Evolutionary conservation across 2,329 filamentous ascomycete genomes (phyloP), one percentile per base, ranked within the genome.

Genomic region (Ilyonectria robusta): DNA sequence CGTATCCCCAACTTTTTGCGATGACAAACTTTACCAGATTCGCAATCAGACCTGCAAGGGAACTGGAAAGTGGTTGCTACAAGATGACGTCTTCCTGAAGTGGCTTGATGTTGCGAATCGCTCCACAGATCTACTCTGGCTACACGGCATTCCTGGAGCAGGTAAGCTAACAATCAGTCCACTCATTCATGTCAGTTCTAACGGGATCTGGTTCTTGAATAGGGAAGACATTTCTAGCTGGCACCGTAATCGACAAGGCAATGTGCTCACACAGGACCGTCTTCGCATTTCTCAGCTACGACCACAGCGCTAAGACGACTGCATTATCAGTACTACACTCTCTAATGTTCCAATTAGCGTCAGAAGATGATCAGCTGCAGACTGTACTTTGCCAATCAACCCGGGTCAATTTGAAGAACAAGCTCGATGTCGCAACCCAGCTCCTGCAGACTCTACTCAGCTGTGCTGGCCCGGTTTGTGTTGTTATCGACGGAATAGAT

Each of bases 401-500:
- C 26, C 26, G 26, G 1, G 26, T 6, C 26, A 26, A 26, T 26
- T 33, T 63, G 17, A 50, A 50, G 26, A 33, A n/a, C 37, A 31
- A 48, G 9, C 5, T 60, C 6, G 9, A 48, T 51, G 35, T 50
- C 13, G 47, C 47, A 13, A 37, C 7, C 29, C 26, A 26, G 26
- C 60, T 42, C 15, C 29, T 68, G 9, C n/a, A 47, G 7, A 40
- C 26, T 4, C 40, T 68, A 2, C 53, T 68, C 2, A 11, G 2
- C 4, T 37, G 23, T 0, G 48, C 48, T n/a, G 55, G 54, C 1
- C 17, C 33, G 3, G 46, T 56, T 5, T 51, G 35, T 11, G 47
- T 68, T 7, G 48, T 70, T 1, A 57, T 70, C 17, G 68, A 70
- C 15, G 68, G 68, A 0, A 13, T 70, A 2, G 68, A 70, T 42